These are phyloP conservation scores for Corrigiola litoralis DNA, from an alignment of 179 eudicot species.

Conservation along the genomic window DNA sequence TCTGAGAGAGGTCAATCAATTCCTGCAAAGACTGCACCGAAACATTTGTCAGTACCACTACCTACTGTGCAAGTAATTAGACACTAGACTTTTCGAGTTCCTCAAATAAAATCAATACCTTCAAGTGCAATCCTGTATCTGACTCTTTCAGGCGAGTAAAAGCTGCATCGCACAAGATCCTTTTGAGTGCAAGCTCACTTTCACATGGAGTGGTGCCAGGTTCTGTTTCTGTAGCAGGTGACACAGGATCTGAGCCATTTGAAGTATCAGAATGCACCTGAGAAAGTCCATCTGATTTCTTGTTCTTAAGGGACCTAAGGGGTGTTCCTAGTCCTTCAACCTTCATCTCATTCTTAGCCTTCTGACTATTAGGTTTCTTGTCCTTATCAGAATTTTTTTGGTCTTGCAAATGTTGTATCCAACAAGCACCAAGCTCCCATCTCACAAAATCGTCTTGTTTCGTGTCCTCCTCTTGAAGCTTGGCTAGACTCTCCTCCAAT, in stretches of 20 bases:
- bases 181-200: conserved; percentile 57
- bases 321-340: conserved; percentile 96
- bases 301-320: conserved; percentile 86
- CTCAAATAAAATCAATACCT: conserved; percentile 43
- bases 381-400: conserved; percentile 81
- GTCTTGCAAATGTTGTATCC: conserved; percentile 99
- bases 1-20: conserved; percentile 77
- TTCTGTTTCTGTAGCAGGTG: conserved; percentile 35
- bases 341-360: conserved; percentile 78
- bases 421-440: conserved; percentile 99
- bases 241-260: conserved; percentile 31
- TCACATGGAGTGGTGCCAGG: conserved; percentile 37
- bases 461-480: conserved; percentile 67
- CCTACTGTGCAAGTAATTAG: background rate
- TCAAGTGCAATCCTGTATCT: conserved; percentile 86
- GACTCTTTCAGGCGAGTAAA: conserved; percentile 82
- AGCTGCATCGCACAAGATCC: conserved; percentile 77
- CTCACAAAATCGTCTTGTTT: conserved; percentile 57
- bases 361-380: conserved; percentile 63
- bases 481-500: conserved; percentile 64
- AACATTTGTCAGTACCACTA: conserved; percentile 5
- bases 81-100: background rate
- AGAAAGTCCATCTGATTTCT: conserved; percentile 50
- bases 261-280: conserved; percentile 35
- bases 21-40: conserved; percentile 75